A percentile compares a stretch with the other conserved stretches of the same genome.
Evolutionary conservation across 2,329 filamentous ascomycete genomes (phyloP).

Genomic region (Colletotrichum spinosum): DNA sequence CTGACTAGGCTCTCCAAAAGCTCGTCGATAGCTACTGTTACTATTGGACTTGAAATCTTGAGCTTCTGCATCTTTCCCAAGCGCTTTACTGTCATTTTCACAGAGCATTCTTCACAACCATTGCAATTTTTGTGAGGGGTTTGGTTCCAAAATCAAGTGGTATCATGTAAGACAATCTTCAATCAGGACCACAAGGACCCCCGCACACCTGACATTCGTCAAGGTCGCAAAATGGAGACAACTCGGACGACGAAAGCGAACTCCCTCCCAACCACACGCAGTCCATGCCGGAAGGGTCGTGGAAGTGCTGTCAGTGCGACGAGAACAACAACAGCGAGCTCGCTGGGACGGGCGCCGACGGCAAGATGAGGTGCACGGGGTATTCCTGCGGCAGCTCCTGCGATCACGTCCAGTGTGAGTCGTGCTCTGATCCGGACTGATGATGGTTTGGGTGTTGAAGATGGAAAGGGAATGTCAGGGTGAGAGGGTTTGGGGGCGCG

Average conservation of each 20-base stretch:
- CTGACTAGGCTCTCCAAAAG: too few relatives aligned
- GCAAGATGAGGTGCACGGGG: constrained; percentile 14
- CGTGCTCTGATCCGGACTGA: constrained; percentile 14
- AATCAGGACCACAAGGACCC: not conserved
- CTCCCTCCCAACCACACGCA: not conserved
- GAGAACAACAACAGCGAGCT: constrained; percentile 20
- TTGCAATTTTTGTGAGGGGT: too few relatives aligned
- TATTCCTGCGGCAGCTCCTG: not conserved
- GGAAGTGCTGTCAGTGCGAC: constrained; percentile 15
- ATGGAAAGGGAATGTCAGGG: too few relatives aligned
- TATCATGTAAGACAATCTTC: not conserved
- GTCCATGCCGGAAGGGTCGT: constrained; percentile 18
- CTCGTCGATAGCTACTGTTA: too few relatives aligned
- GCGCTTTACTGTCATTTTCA: too few relatives aligned
- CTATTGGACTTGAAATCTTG: too few relatives aligned
- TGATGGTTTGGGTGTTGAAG: not conserved
- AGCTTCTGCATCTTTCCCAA: too few relatives aligned
- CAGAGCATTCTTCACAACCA: too few relatives aligned
- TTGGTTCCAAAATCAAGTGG: not conserved
- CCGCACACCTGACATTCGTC: not conserved
- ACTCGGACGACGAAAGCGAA: not conserved
- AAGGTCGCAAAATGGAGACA: constrained; percentile 2
- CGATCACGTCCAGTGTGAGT: constrained; percentile 11
- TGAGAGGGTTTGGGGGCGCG: too few relatives aligned
- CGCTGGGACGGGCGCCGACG: constrained; percentile 12